Percentiles rank a stretch among this genome's conserved stretches.
phyloP scores from a whole-genome alignment of 768 basidiomycete species.

The Lactarius hatsudake region DNA sequence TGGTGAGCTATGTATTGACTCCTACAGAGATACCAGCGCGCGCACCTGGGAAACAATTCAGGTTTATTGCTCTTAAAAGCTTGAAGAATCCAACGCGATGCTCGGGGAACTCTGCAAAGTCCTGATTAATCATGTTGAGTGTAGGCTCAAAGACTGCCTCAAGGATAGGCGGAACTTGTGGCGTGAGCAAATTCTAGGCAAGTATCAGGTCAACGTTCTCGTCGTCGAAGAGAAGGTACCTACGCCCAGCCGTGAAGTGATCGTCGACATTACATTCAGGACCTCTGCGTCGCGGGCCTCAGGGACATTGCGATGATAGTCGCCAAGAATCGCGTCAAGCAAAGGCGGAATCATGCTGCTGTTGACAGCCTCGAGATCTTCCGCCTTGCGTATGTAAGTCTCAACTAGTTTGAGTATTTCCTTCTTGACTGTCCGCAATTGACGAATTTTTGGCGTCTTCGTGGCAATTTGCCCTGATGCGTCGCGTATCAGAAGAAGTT shows the following conservation, averaged over 20 bases:
- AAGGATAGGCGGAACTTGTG: slow-evolving; percentile 91
- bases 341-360: slow-evolving; percentile 89
- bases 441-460: slow-evolving; percentile 94
- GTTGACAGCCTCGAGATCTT: slow-evolving; percentile 93
- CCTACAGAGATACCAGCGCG: background rate
- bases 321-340: slow-evolving; percentile 95
- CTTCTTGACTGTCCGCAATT: slow-evolving; percentile 95
- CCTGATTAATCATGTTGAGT: slow-evolving; percentile 98
- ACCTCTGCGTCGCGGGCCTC: slow-evolving; percentile 95
- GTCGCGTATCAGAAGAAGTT: slow-evolving; percentile 17
- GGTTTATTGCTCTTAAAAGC: slow-evolving; percentile 86
- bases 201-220: slow-evolving; percentile 23
- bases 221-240: slow-evolving; percentile 34
- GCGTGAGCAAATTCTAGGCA: slow-evolving; percentile 72
- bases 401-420: slow-evolving; percentile 97
- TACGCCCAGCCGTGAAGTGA: slow-evolving; percentile 85
- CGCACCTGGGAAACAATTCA: slow-evolving; percentile 92
- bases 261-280: slow-evolving; percentile 94
- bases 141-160: slow-evolving; percentile 98
- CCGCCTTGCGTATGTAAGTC: slow-evolving; percentile 95
- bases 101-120: slow-evolving; percentile 98
- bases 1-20: background rate
- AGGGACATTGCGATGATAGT: slow-evolving; percentile 93
- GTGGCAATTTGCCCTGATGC: slow-evolving; percentile 70
- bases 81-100: slow-evolving; percentile 98